phyloP scores from a whole-genome alignment of 1,139 yeast genomes.

The Debaryomycetaceae sp. region DNA sequence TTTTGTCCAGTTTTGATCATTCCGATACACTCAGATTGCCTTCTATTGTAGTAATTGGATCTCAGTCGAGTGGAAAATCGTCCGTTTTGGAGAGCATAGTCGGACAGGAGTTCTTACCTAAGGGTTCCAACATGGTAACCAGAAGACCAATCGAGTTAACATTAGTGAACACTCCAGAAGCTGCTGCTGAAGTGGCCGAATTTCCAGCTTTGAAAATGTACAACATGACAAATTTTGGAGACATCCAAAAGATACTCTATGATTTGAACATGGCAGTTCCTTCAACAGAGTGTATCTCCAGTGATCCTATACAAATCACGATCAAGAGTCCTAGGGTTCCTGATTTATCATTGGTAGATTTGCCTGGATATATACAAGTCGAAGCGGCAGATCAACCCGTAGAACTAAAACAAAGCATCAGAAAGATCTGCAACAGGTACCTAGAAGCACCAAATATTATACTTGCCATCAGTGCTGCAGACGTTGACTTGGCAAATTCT shows the following conservation, averaged over 20 bases:
- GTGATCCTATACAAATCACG: conserved; percentile 87
- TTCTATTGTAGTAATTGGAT: conserved; percentile 93
- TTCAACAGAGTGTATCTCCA: conserved; percentile 75
- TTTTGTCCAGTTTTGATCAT: conserved; percentile 74
- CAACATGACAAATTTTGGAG: conserved; percentile 80
- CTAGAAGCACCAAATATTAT: conserved; percentile 90
- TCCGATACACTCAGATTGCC: conserved; percentile 79
- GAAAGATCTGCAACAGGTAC: conserved; percentile 77
- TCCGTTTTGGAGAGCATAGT: conserved; percentile 92
- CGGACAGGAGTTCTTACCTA: conserved; percentile 91
- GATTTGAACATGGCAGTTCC: conserved; percentile 95
- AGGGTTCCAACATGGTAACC: conserved; percentile 94
- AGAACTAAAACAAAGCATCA: conserved; percentile 74
- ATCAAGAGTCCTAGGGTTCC: conserved; percentile 92
- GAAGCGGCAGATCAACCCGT: conserved; percentile 96
- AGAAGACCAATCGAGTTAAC: conserved; percentile 94
- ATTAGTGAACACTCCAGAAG: conserved; percentile 76
- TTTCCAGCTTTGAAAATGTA: conserved; percentile 85
- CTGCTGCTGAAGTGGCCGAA: conserved; percentile 86
- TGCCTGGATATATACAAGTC: conserved; percentile 96
- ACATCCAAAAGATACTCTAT: conserved; percentile 77
- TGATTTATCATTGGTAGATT: conserved; percentile 87
- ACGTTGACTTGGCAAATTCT: conserved; percentile 95
- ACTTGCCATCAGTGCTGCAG: conserved; percentile 94
- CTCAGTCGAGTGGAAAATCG: conserved; percentile 95